Conservation (phyloP, 257 asterid genomes). For the Solanum rostratum region DNA sequence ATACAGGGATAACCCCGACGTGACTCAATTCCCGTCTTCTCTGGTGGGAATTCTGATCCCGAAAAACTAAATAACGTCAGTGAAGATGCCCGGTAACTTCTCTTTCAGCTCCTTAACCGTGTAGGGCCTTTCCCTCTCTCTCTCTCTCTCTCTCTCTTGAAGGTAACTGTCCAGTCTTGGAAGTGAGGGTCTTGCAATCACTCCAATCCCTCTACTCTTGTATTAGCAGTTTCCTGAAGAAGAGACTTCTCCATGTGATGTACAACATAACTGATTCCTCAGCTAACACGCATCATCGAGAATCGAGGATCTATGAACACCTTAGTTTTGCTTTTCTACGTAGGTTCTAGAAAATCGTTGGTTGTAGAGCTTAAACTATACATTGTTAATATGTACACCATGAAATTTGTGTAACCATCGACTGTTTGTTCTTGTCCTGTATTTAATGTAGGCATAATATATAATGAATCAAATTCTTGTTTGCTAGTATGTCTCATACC, state of each 20-base stretch:
- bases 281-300: not conserved
- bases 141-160: not conserved
- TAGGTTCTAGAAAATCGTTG: not conserved
- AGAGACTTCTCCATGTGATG: not conserved
- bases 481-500: constrained; percentile 30
- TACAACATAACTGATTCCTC: not conserved
- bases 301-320: not conserved
- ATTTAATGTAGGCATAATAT: not conserved
- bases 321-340: not conserved
- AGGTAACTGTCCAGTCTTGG: too few species aligned
- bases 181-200: too few species aligned
- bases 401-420: not conserved
- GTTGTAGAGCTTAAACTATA: not conserved
- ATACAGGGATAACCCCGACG: too few species aligned
- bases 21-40: not conserved
- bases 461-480: not conserved
- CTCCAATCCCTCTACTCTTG: too few species aligned
- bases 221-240: too few species aligned
- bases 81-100: not conserved
- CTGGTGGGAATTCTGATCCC: not conserved
- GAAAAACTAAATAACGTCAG: not conserved
- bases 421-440: not conserved
- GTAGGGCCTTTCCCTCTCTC: not conserved
- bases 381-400: not conserved
- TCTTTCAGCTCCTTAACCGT: too few species aligned